These are phyloP conservation scores for Conoideocrella luteorostrata DNA, from an alignment of 2,329 filamentous ascomycete genomes.

Conservation along the genomic window DNA sequence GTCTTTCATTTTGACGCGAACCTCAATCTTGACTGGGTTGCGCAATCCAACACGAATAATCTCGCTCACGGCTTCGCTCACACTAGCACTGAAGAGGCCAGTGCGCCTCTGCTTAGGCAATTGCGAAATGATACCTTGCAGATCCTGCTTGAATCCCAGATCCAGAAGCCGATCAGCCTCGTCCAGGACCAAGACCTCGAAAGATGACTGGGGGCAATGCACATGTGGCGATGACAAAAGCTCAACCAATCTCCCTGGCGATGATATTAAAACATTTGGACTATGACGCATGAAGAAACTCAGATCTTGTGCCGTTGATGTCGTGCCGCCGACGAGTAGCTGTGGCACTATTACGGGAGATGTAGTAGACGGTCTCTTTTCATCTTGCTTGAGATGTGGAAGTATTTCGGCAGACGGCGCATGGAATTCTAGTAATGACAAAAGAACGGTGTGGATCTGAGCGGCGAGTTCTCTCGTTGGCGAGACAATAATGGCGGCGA, in stretches of 20 bases:
- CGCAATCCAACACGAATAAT: slow-evolving; percentile 86
- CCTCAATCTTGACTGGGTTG: slow-evolving; percentile 91
- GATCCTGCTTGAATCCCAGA: slow-evolving; percentile 85
- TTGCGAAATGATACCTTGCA: slow-evolving; percentile 76
- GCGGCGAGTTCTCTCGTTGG: slow-evolving; percentile 84
- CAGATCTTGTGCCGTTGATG: slow-evolving; percentile 77
- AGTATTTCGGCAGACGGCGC: slow-evolving; percentile 64
- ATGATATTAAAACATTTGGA: slow-evolving; percentile 84
- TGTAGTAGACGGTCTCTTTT: slow-evolving; percentile 43
- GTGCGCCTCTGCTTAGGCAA: slow-evolving; percentile 91
- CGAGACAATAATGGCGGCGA: slow-evolving; percentile 85
- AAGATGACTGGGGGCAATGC: slow-evolving; percentile 79
- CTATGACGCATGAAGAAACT: slow-evolving; percentile 76
- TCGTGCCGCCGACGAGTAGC: slow-evolving; percentile 74
- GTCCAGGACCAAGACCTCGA: slow-evolving; percentile 87
- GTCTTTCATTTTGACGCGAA: slow-evolving; percentile 73
- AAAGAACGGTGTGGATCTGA: slow-evolving; percentile 80
- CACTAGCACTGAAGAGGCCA: slow-evolving; percentile 87
- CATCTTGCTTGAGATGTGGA: slow-evolving; percentile 45
- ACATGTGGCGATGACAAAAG: slow-evolving; percentile 81
- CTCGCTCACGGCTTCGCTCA: slow-evolving; percentile 91
- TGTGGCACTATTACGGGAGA: slow-evolving; percentile 68
- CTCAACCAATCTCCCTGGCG: slow-evolving; percentile 83
- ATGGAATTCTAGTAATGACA: slow-evolving; percentile 76
- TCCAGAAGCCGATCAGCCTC: slow-evolving; percentile 91